These are phyloP conservation scores for Teratosphaeria zuluensis DNA, from an alignment of 2,329 filamentous ascomycete species.

Conservation along the genomic window DNA sequence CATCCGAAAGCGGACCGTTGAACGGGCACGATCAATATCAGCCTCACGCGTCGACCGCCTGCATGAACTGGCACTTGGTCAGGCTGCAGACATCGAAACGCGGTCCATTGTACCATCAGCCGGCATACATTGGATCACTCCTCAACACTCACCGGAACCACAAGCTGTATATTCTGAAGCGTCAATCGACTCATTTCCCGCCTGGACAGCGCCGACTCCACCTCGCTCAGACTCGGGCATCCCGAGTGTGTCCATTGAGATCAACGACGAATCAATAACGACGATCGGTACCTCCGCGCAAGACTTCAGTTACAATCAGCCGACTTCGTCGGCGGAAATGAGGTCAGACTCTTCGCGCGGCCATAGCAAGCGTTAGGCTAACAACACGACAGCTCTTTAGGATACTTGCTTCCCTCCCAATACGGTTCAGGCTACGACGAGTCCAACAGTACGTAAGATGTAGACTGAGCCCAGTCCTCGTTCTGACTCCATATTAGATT, in stretches of 20 bases:
- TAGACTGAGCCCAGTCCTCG: not conserved
- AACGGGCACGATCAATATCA: slow-evolving; percentile 21
- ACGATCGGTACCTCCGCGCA: slow-evolving; percentile 12
- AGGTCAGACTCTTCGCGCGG: slow-evolving; percentile 17
- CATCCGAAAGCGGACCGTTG: slow-evolving; percentile 19
- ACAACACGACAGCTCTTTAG: slow-evolving; percentile 22
- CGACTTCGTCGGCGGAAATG: slow-evolving; percentile 23
- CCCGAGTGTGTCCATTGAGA: slow-evolving; percentile 21
- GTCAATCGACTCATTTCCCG: slow-evolving; percentile 19
- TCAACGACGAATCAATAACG: slow-evolving; percentile 16
- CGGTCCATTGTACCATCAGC: slow-evolving; percentile 4
- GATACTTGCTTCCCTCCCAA: slow-evolving; percentile 27
- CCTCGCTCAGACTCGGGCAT: slow-evolving; percentile 25
- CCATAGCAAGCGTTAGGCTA: slow-evolving; percentile 3
- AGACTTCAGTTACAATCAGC: slow-evolving; percentile 19
- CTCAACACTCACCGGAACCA: slow-evolving; percentile 24
- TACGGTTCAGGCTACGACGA: slow-evolving; percentile 22
- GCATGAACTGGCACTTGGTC: slow-evolving; percentile 17
- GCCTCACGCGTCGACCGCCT: slow-evolving; percentile 21
- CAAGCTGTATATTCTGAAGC: slow-evolving; percentile 15
- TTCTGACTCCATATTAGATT: slow-evolving; percentile 9
- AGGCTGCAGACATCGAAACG: slow-evolving; percentile 5
- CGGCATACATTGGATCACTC: slow-evolving; percentile 21
- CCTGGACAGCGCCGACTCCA: slow-evolving; percentile 25
- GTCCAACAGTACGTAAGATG: slow-evolving; percentile 21